Evolutionary conservation across 305 asterid genomes (phyloP).

Genomic region (Fraxinus nigra): DNA sequence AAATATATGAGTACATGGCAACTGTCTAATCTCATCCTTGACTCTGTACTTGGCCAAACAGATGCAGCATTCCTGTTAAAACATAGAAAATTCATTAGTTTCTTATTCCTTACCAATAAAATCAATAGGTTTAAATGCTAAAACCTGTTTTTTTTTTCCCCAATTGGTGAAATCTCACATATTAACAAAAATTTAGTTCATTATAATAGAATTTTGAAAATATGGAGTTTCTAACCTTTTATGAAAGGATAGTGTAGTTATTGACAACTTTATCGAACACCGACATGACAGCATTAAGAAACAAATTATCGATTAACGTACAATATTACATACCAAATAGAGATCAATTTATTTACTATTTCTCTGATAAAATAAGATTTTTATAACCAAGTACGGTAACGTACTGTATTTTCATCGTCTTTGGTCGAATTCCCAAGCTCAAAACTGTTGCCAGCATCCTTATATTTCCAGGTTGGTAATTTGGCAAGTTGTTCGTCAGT

Average conservation of each 20-base stretch:
- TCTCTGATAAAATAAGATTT: neutral
- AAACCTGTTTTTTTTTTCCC: neutral
- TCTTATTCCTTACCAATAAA: neutral
- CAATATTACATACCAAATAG: neutral
- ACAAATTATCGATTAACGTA: neutral
- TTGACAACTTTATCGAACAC: neutral
- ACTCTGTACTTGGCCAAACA: slow-evolving; percentile 78
- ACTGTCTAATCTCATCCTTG: slow-evolving; percentile 72
- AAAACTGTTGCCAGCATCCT: slow-evolving; percentile 32
- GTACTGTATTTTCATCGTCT: slow-evolving; percentile 48
- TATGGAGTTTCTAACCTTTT: neutral
- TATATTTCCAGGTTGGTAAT: slow-evolving; percentile 60
- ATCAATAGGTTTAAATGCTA: neutral
- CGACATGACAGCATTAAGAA: neutral
- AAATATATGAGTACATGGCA: slow-evolving; percentile 78
- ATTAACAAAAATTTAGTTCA: neutral
- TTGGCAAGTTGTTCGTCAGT: slow-evolving; percentile 65
- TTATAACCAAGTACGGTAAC: neutral
- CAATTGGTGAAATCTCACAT: neutral
- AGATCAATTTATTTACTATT: neutral
- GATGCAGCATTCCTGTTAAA: slow-evolving; percentile 79
- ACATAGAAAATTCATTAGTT: neutral
- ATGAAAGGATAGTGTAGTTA: neutral
- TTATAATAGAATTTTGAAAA: neutral
- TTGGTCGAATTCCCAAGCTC: slow-evolving; percentile 36